phyloP scores from a whole-genome alignment of 441 rosid species.

The Isatis lusitanica region DNA sequence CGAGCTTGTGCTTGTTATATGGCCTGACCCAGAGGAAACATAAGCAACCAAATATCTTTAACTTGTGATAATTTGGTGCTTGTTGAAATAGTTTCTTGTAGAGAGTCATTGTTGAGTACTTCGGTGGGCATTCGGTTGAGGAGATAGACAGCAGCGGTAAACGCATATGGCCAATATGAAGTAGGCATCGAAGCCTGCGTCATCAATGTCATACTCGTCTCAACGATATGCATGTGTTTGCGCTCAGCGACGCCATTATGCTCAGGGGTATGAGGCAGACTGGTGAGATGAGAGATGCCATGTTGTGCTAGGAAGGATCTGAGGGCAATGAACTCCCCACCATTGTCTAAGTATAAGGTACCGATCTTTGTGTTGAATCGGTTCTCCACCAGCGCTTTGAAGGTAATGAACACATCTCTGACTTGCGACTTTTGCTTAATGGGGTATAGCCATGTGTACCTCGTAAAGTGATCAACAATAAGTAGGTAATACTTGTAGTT shows the following conservation, averaged over 20 bases:
- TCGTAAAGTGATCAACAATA: too few species aligned
- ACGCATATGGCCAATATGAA: not conserved
- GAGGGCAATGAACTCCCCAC: too few species aligned
- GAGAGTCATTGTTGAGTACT: not conserved
- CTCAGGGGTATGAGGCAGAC: not conserved
- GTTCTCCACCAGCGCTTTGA: too few species aligned
- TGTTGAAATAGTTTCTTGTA: not conserved
- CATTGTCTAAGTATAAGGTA: too few species aligned
- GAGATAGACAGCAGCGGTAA: not conserved
- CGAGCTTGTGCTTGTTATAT: not conserved
- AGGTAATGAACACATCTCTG: too few species aligned
- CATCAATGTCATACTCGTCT: not conserved
- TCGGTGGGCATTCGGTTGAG: not conserved
- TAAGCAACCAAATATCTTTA: not conserved
- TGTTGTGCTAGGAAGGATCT: not conserved
- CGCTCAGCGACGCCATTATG: not conserved
- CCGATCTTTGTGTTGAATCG: too few species aligned
- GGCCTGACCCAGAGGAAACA: not conserved
- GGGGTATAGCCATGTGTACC: too few species aligned
- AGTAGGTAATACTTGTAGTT: too few species aligned
- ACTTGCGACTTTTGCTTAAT: too few species aligned
- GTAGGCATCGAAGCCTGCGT: not conserved
- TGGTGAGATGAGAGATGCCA: not conserved
- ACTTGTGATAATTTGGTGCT: not conserved
- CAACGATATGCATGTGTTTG: not conserved